Evolutionary conservation across 345 rosid species (phyloP).

Genomic region (Syzygium grande): DNA sequence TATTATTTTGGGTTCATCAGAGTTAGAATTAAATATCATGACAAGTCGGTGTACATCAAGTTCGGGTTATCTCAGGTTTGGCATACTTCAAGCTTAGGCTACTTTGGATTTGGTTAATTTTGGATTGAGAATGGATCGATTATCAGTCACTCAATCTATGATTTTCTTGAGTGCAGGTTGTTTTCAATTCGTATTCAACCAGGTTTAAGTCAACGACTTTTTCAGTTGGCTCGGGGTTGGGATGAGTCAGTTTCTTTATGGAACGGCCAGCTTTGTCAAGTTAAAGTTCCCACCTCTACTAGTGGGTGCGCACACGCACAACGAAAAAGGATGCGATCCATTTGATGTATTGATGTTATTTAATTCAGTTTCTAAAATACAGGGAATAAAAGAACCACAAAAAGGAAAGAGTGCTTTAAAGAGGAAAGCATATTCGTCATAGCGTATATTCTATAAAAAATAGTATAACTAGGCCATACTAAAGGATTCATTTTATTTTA

Average conservation of each 20-base stretch:
- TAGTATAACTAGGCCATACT: neutral
- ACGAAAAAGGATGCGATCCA: neutral
- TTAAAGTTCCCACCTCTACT: neutral
- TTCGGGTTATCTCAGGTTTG: neutral
- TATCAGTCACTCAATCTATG: neutral
- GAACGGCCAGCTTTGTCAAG: neutral
- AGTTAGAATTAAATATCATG: neutral
- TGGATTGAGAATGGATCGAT: neutral
- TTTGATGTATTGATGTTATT: neutral
- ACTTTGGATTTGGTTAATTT: neutral
- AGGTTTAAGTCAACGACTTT: neutral
- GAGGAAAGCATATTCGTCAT: neutral
- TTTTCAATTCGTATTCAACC: neutral
- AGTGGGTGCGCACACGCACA: accelerated
- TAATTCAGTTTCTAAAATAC: neutral
- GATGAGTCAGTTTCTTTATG: neutral
- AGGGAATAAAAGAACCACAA: neutral
- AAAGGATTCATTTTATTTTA: neutral
- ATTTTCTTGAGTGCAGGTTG: neutral
- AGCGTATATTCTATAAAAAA: neutral
- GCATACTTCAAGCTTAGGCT: neutral
- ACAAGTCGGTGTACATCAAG: neutral
- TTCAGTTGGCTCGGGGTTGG: neutral
- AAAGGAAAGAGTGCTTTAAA: neutral
- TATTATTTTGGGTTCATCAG: neutral